Conservation (phyloP, 2,329 filamentous ascomycete genomes). For the Paecilomyces sp. region DNA sequence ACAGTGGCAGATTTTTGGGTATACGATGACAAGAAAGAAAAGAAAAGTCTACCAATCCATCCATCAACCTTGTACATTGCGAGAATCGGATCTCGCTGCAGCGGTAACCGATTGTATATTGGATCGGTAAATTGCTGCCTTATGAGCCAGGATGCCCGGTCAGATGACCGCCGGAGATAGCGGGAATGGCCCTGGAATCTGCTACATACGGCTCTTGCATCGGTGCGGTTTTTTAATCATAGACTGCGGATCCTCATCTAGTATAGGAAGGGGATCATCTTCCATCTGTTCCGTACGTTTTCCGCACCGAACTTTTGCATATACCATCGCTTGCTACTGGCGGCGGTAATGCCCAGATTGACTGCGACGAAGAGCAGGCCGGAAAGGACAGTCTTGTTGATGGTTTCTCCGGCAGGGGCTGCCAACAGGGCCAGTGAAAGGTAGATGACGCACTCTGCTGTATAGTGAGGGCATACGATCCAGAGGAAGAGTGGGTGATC, state of each 20-base stretch:
- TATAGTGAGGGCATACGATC: slow-evolving; percentile 83
- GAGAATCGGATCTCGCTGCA: not conserved
- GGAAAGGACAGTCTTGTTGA: slow-evolving; percentile 68
- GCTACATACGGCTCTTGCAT: not conserved
- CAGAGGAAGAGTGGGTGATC: slow-evolving; percentile 62
- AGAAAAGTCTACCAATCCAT: not conserved
- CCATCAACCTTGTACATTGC: not conserved
- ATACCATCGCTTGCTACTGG: slow-evolving; percentile 75
- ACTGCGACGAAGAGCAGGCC: slow-evolving; percentile 65
- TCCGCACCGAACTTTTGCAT: slow-evolving; percentile 63
- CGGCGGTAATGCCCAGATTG: slow-evolving; percentile 77
- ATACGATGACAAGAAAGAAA: slow-evolving; percentile 13
- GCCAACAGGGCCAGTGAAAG: slow-evolving; percentile 65
- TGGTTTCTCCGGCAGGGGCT: slow-evolving; percentile 57
- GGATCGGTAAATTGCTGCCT: not conserved
- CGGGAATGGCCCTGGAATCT: not conserved
- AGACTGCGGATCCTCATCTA: slow-evolving; percentile 9
- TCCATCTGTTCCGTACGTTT: slow-evolving; percentile 58
- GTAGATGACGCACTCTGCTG: slow-evolving; percentile 80
- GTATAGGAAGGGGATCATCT: slow-evolving; percentile 59
- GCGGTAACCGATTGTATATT: not conserved
- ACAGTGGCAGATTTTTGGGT: slow-evolving; percentile 52
- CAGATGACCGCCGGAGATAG: not conserved
- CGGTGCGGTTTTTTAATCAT: not conserved
- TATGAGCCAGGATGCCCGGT: not conserved